Evolutionary conservation across 2,329 filamentous ascomycete genomes (phyloP).

Genomic region (Diaporthe caulivora): DNA sequence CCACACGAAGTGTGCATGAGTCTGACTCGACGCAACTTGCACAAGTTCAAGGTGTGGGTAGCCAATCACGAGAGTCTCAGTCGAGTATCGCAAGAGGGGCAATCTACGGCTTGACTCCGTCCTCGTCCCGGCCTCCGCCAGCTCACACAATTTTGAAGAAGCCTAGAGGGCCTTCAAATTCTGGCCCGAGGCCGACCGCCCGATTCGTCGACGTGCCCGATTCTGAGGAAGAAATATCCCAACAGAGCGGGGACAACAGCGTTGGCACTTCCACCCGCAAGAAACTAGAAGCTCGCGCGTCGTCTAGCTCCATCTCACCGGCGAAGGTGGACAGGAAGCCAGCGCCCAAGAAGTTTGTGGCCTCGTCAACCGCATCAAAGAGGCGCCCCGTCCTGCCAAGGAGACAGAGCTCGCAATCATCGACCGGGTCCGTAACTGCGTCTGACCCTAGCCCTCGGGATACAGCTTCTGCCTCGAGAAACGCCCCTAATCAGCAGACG

Average conservation of each 20-base stretch:
- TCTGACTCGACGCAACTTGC: slow-evolving; percentile 37
- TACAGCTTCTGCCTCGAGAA: slow-evolving; percentile 42
- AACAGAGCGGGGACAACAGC: slow-evolving; percentile 44
- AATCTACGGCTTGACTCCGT: slow-evolving; percentile 49
- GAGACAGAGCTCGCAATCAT: slow-evolving; percentile 62
- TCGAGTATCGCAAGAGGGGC: slow-evolving; percentile 40
- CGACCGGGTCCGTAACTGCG: slow-evolving; percentile 47
- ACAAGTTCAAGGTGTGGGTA: slow-evolving; percentile 1
- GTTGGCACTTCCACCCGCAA: slow-evolving; percentile 42
- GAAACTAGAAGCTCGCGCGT: slow-evolving; percentile 38
- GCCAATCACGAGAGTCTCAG: not conserved
- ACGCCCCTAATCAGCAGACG: not conserved
- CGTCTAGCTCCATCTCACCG: slow-evolving; percentile 43
- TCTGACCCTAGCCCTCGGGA: slow-evolving; percentile 49
- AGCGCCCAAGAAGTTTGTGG: slow-evolving; percentile 56
- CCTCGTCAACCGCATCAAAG: slow-evolving; percentile 57
- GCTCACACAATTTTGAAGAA: slow-evolving; percentile 73
- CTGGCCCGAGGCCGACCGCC: slow-evolving; percentile 69
- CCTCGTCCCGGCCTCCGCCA: slow-evolving; percentile 61
- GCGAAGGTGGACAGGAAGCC: slow-evolving; percentile 47
- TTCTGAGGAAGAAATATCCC: slow-evolving; percentile 57
- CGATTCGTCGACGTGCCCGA: slow-evolving; percentile 69
- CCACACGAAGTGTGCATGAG: slow-evolving; percentile 37
- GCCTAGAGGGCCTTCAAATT: slow-evolving; percentile 63
- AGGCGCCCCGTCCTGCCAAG: slow-evolving; percentile 60